Percentiles rank a stretch among this genome's conserved stretches.
Conservation (phyloP, 2,329 filamentous ascomycete genomes). For the Sporothrix pseudoabietina region DNA sequence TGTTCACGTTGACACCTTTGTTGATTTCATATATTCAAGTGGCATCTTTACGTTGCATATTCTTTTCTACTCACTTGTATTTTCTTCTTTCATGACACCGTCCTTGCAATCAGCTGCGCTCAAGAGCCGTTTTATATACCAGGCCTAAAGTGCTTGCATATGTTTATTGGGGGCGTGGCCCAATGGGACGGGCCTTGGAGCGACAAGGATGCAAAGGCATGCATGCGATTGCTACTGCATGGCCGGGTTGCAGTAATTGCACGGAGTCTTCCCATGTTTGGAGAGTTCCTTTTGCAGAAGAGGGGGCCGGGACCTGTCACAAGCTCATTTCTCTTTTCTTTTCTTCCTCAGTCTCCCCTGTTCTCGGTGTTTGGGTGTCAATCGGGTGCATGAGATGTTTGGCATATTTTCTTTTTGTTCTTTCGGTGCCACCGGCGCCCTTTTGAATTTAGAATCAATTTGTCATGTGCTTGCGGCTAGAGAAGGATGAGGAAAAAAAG, state of each 20-base stretch:
- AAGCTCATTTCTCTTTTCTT: neutral
- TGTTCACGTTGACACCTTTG: too few relatives aligned
- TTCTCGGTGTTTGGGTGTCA: neutral
- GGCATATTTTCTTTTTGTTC: neutral
- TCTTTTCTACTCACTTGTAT: neutral
- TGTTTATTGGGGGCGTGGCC: neutral
- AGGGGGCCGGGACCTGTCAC: neutral
- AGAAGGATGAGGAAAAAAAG: neutral
- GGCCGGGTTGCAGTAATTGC: neutral
- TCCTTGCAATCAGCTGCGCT: constrained; percentile 5
- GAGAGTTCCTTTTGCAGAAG: neutral
- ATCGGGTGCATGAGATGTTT: neutral
- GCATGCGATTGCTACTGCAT: too few relatives aligned
- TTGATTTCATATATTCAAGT: too few relatives aligned
- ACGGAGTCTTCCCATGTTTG: neutral
- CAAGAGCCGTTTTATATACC: neutral
- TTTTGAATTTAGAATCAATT: neutral
- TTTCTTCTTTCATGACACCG: neutral
- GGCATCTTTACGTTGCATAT: neutral
- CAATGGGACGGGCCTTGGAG: neutral
- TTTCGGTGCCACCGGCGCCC: neutral
- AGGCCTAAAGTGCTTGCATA: neutral
- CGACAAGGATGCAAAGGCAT: neutral
- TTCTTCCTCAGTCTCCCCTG: neutral
- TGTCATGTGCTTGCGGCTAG: neutral